Conservation (phyloP, 352 stramenopile species). For the Pythium oligandrum region DNA sequence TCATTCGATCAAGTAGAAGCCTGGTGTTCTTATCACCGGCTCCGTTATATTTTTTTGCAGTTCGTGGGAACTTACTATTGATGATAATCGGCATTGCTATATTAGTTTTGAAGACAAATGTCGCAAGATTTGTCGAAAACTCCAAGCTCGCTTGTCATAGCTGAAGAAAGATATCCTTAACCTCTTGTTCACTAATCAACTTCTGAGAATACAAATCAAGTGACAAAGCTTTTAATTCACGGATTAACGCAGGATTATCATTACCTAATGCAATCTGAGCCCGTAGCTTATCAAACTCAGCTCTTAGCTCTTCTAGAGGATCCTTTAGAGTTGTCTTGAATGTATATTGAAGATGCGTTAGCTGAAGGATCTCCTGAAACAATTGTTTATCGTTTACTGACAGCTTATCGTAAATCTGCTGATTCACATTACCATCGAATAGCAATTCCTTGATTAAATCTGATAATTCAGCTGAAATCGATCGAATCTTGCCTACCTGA, state of each 20-base stretch:
- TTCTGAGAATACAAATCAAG: conserved; percentile 12
- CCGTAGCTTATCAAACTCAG: conserved; percentile 13
- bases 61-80: conserved; percentile 6
- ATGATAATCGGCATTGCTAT: not conserved
- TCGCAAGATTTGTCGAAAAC: too few relatives aligned
- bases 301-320: conserved; percentile 2
- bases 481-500: not conserved
- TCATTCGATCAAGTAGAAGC: not conserved
- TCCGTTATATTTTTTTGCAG: not conserved
- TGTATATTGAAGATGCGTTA: conserved; percentile 6
- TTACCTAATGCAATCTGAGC: conserved; percentile 6
- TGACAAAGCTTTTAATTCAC: conserved; percentile 7
- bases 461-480: conserved; percentile 3
- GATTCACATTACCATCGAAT: conserved; percentile 11
- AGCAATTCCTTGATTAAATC: conserved; percentile 6
- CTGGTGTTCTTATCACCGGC: not conserved
- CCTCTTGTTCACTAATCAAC: conserved; percentile 6
- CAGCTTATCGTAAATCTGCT: conserved; percentile 8
- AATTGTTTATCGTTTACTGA: conserved; percentile 6
- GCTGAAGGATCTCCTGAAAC: conserved; percentile 4
- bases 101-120: too few relatives aligned
- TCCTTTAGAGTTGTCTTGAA: conserved; percentile 1
- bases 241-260: conserved; percentile 7
- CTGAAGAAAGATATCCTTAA: conserved; percentile 6
- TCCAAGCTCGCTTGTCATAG: too few relatives aligned